A percentile compares a stretch with the other conserved stretches of the same genome.
These are phyloP conservation scores for Neurospora sp. DNA, from an alignment of 495 filamentous ascomycete genomes.

Conservation along the genomic window DNA sequence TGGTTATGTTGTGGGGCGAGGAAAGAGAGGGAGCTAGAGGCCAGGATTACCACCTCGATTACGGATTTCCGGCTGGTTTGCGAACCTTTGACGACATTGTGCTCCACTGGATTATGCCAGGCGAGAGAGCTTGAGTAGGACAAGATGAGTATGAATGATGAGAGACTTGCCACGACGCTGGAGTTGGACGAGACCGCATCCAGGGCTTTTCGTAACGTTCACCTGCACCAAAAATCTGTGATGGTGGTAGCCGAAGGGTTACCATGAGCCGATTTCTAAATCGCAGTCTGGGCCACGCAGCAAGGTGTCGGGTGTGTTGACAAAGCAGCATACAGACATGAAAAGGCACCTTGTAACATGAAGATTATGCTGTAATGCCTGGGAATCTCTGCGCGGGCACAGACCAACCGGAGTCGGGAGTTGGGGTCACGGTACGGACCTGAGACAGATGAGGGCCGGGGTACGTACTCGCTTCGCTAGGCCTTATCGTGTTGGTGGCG, in stretches of 20 bases:
- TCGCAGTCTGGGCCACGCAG: neutral
- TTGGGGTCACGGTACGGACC: neutral
- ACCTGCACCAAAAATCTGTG: neutral
- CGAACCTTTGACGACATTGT: neutral
- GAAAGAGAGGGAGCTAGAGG: neutral
- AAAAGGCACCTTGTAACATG: neutral
- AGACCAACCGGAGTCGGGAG: neutral
- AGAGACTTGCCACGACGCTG: neutral
- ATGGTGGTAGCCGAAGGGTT: neutral
- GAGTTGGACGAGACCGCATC: neutral
- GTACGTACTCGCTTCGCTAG: neutral
- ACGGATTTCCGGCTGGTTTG: neutral
- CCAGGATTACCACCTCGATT: neutral
- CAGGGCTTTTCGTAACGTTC: neutral
- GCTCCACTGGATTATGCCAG: neutral
- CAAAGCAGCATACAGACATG: neutral
- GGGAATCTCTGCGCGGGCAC: neutral
- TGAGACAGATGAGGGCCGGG: neutral
- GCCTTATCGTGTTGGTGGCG: constrained; percentile 2
- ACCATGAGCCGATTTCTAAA: neutral
- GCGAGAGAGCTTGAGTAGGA: neutral
- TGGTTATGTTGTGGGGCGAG: neutral
- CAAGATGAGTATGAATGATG: neutral
- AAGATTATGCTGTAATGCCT: neutral
- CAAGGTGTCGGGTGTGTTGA: neutral